These are phyloP conservation scores for Metschnikowia drakensbergensis DNA, from an alignment of 805 yeast genomes.

Conservation along the genomic window DNA sequence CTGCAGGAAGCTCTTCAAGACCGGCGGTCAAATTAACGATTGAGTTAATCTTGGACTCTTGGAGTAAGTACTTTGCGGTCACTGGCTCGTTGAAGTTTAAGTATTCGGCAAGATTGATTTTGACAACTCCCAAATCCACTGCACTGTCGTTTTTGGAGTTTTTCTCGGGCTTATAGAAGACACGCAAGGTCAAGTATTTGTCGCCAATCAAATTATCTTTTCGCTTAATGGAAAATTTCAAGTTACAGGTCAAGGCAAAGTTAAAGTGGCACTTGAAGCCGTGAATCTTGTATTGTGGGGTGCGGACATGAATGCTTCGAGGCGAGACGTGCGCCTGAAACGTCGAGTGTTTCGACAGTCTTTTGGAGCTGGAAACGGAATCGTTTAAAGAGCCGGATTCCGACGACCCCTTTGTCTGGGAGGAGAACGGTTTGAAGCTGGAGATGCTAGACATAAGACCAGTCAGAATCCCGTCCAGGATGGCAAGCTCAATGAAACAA, in stretches of 20 bases:
- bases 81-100: slow-evolving; percentile 49
- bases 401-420: slow-evolving; percentile 2
- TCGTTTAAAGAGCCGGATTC: neutral
- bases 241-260: slow-evolving; percentile 30
- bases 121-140: slow-evolving; percentile 60
- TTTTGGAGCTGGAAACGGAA: neutral
- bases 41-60: slow-evolving; percentile 78
- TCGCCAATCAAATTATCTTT: slow-evolving; percentile 38
- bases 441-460: slow-evolving; percentile 14
- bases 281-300: slow-evolving; percentile 32
- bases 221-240: slow-evolving; percentile 40
- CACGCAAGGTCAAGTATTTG: slow-evolving; percentile 39
- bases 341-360: neutral
- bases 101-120: slow-evolving; percentile 70
- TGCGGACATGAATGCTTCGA: slow-evolving; percentile 28
- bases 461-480: slow-evolving; percentile 44
- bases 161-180: slow-evolving; percentile 33
- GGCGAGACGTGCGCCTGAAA: slow-evolving; percentile 10
- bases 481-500: slow-evolving; percentile 61
- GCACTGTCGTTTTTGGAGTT: slow-evolving; percentile 19
- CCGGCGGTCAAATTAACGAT: slow-evolving; percentile 62
- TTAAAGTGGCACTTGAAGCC: slow-evolving; percentile 39
- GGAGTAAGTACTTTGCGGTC: slow-evolving; percentile 63
- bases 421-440: slow-evolving; percentile 15
- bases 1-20: slow-evolving; percentile 41